Evolutionary conservation across 306 rosid genomes (phyloP), one percentile per base, ranked within the genome.

Genomic region (Morella rubra): DNA sequence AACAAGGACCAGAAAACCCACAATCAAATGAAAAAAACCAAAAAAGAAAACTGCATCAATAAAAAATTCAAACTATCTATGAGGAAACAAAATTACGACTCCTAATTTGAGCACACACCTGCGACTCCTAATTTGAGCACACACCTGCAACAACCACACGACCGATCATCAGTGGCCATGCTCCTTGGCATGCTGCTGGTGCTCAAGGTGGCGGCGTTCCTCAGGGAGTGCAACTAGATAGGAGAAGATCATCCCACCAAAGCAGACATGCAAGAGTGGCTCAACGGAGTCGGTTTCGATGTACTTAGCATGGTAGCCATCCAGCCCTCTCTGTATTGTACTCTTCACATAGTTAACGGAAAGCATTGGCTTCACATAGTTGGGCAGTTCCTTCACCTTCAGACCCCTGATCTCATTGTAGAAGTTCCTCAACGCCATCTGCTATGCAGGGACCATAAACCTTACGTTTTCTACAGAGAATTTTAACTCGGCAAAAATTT

Each of bases 161-260:
- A 44, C 7, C 15, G 69, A 69, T 78, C 78, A 82, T 78, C 83
- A 85, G 16, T 87, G 90, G 75, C 82, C 91, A 58, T 87, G 95
- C 22, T 85, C 91, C 79, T 83, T 83, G 60, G 93, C 93, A 80
- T 87, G 91, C 46, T 84, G 72, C 78, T 58, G 82, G 77, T 90
- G 98, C 77, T 72, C 90, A 61, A 87, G 92, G 66, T 93, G 97
- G 75, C 98, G 96, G 22, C 91, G 92, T 80, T 93, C 96, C 59
- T 88, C 84, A 2, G 96, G 96, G 52, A 93, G 97, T 5, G 85
- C 89, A 53, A 93, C 81, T 54, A 91, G 88, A 81, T 90, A 93
- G 42, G 96, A 91, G 66, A 93, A 86, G 71, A 82, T 54, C 93
- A 91, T 87, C 10, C 98, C 98, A 1, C 97, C 96, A 16, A 75